A percentile compares a stretch with the other conserved stretches of the same genome.
Evolutionary conservation across 306 rosid genomes (phyloP).

Genomic region (Abrus precatorius): DNA sequence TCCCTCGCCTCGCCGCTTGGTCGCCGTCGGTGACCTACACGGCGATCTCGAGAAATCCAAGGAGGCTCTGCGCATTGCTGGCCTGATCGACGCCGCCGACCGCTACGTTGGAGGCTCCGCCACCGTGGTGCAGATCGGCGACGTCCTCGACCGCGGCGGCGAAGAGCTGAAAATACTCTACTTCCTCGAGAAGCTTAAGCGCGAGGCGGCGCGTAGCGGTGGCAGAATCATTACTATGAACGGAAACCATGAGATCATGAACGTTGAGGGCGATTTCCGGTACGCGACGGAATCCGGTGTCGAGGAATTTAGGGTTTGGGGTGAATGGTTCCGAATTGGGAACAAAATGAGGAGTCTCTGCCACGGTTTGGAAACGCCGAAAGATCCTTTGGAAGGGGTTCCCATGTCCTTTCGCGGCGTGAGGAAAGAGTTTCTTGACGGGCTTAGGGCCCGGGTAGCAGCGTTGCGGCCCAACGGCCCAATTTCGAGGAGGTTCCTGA

Average conservation of each 20-base stretch:
- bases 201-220: slow-evolving; percentile 74
- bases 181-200: slow-evolving; percentile 77
- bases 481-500: slow-evolving; percentile 68
- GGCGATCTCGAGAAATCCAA: slow-evolving; percentile 88
- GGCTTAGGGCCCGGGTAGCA: slow-evolving; percentile 83
- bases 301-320: slow-evolving; percentile 84
- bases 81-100: slow-evolving; percentile 67
- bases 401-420: slow-evolving; percentile 58
- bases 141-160: slow-evolving; percentile 91
- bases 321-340: slow-evolving; percentile 72
- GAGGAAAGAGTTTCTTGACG: slow-evolving; percentile 53
- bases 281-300: slow-evolving; percentile 57
- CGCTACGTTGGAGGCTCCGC: slow-evolving; percentile 80
- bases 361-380: slow-evolving; percentile 57
- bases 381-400: slow-evolving; percentile 68
- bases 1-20: slow-evolving; percentile 64
- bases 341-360: slow-evolving; percentile 71
- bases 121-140: slow-evolving; percentile 87
- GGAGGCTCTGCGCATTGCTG: slow-evolving; percentile 76
- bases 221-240: slow-evolving; percentile 82
- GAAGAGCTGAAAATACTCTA: slow-evolving; percentile 85
- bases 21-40: slow-evolving; percentile 91
- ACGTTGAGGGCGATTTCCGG: slow-evolving; percentile 83
- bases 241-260: slow-evolving; percentile 98
- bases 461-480: slow-evolving; percentile 84